phyloP scores from a whole-genome alignment of 495 filamentous ascomycete genomes.

The Annulohypoxylon nitens region DNA sequence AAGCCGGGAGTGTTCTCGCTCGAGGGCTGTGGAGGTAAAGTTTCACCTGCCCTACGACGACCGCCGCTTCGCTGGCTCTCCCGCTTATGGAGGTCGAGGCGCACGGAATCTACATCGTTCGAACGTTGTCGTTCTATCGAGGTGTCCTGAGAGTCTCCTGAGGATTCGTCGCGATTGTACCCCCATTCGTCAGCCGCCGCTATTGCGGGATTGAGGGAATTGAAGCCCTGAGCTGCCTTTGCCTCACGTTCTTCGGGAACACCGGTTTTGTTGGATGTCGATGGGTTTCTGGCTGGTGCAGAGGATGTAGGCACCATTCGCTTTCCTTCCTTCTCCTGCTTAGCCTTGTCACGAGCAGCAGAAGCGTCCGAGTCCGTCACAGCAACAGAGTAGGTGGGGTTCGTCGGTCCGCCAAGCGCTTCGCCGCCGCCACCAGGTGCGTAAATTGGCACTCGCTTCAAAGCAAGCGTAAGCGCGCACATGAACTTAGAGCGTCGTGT shows the following conservation, averaged over 20 bases:
- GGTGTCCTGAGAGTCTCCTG: conserved; percentile 44
- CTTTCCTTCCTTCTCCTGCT: conserved; percentile 70
- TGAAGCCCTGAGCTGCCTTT: conserved; percentile 56
- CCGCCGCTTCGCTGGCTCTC: conserved; percentile 60
- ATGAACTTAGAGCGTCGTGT: conserved; percentile 94
- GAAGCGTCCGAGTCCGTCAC: conserved; percentile 74
- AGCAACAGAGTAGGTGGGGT: conserved; percentile 80
- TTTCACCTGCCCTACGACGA: conserved; percentile 60
- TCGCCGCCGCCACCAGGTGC: conserved; percentile 80
- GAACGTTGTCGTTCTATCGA: conserved; percentile 51
- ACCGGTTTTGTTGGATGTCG: conserved; percentile 26
- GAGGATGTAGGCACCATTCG: conserved; percentile 66
- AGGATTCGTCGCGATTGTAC: conserved; percentile 53
- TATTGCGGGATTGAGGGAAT: conserved; percentile 51
- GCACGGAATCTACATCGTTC: conserved; percentile 43
- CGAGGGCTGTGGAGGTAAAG: conserved; percentile 47
- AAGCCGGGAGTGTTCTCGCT: conserved; percentile 45
- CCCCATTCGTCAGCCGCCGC: conserved; percentile 59
- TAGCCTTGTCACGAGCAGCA: conserved; percentile 69
- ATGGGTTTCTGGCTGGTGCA: conserved; percentile 29
- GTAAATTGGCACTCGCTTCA: conserved; percentile 89
- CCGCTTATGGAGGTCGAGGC: conserved; percentile 48
- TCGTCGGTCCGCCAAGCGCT: conserved; percentile 72
- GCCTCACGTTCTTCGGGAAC: conserved; percentile 48
- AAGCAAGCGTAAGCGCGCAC: conserved; percentile 88